Evolutionary conservation across 805 yeast genomes (phyloP).

Genomic region (Yamadazyma kitorensis): DNA sequence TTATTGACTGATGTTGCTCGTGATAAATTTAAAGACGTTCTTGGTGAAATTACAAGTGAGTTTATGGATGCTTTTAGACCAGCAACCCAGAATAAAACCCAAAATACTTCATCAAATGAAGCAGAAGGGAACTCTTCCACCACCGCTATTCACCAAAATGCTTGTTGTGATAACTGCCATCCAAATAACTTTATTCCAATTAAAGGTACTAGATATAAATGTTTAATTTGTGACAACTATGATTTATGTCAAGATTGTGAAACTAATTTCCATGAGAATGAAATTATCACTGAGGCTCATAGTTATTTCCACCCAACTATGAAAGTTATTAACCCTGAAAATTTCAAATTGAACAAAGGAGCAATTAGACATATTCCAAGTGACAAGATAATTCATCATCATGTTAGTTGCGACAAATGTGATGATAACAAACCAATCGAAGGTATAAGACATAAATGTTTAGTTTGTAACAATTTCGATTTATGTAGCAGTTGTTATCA

Average conservation of each 20-base stretch:
- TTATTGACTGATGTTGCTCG: slow-evolving; percentile 26
- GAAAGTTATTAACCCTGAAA: slow-evolving; percentile 21
- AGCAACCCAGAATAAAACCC: neutral
- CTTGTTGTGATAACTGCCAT: slow-evolving; percentile 35
- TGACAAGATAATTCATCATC: slow-evolving; percentile 18
- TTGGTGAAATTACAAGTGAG: slow-evolving; percentile 15
- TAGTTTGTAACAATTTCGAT: slow-evolving; percentile 52
- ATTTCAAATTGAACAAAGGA: slow-evolving; percentile 6
- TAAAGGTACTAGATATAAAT: slow-evolving; percentile 47
- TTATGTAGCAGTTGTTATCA: slow-evolving; percentile 40
- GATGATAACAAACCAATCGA: slow-evolving; percentile 27
- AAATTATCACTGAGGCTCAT: slow-evolving; percentile 17
- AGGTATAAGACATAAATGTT: slow-evolving; percentile 51
- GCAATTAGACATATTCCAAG: slow-evolving; percentile 5
- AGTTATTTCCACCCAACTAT: slow-evolving; percentile 26
- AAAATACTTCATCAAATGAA: neutral
- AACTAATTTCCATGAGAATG: slow-evolving; percentile 9
- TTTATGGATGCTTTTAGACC: slow-evolving; percentile 5
- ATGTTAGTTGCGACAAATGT: slow-evolving; percentile 36
- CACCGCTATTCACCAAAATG: slow-evolving; percentile 19
- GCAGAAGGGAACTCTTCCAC: neutral
- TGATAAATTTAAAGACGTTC: slow-evolving; percentile 24
- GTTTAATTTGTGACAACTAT: slow-evolving; percentile 50
- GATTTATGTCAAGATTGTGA: slow-evolving; percentile 49
- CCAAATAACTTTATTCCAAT: slow-evolving; percentile 33